Evolutionary conservation across 2,329 filamentous ascomycete genomes (phyloP).

Genomic region (Grosmannia clavigera): DNA sequence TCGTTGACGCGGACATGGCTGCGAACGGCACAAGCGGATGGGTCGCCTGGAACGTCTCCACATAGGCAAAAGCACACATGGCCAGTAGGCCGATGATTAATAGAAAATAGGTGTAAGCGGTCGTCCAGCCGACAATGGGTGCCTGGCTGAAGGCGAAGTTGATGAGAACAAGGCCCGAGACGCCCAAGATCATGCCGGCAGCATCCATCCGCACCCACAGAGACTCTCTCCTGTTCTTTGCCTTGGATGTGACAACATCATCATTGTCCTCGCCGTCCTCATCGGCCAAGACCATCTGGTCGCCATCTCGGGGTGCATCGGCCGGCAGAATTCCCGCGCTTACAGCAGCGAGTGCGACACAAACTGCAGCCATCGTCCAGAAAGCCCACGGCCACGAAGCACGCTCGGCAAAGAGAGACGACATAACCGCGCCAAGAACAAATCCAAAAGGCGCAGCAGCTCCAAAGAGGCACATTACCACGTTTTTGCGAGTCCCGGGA

Average conservation of each 20-base stretch:
- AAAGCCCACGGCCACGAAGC: conserved; percentile 37
- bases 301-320: background rate
- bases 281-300: background rate
- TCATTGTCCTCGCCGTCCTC: background rate
- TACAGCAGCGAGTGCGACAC: conserved; percentile 13
- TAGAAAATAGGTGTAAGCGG: conserved; percentile 36
- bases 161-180: conserved; percentile 38
- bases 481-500: conserved; percentile 44
- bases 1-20: conserved; percentile 29
- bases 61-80: conserved; percentile 36
- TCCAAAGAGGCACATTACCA: conserved; percentile 43
- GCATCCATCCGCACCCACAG: conserved; percentile 17
- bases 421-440: conserved; percentile 28
- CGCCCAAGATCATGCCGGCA: conserved; percentile 22
- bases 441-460: conserved; percentile 33
- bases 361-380: conserved; percentile 21
- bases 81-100: conserved; percentile 22
- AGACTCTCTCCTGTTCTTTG: conserved; percentile 6
- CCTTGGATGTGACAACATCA: background rate
- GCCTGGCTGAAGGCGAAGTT: conserved; percentile 50
- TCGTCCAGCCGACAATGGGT: conserved; percentile 37
- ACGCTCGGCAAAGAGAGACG: conserved; percentile 24
- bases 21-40: conserved; percentile 40
- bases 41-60: conserved; percentile 27
- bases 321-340: conserved; percentile 15